Evolutionary conservation across 2,329 filamentous ascomycete genomes (phyloP), one percentile per base, ranked within the genome.

Genomic region (Moelleriella libera): DNA sequence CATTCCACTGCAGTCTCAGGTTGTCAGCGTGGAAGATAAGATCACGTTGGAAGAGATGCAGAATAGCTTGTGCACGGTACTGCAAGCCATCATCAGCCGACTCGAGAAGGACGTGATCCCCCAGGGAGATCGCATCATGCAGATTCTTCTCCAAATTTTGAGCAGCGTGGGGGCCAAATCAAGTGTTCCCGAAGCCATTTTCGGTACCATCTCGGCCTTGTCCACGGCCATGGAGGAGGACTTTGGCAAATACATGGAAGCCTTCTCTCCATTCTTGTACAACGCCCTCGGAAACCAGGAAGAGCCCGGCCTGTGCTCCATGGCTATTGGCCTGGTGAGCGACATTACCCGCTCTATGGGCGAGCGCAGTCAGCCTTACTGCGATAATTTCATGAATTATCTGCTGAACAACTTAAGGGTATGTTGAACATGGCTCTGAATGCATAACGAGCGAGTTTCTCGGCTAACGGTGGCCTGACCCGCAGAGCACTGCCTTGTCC

Each of bases 371-470:
- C 87, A 94, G 68, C 92, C 90, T 49, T 97, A 84, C 73, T 98
- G 92, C 67, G 92, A 98, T 60, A 79, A 82, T 54, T 96, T 97
- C 66, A 98, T 98, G 92, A 98, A 98, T 74, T 85, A 92, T 63
- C 74, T 98, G 49, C 78, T 98, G 52, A 89, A 88, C 72, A 94
- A 95, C 67, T 71, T 98, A 41, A 80, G 86, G 65, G 83, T 87
- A 65, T 61, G 76, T 74, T 5, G 8, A 6, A 28, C 7, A 21
- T 42, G 41, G 12, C 6, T 8, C 14, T 8, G n/a, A 45, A n/a
- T 28, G 31, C 40, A 12, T 5, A 37, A 37, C 34, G 34, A 37
- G 34, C 21, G 21, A 21, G 21, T 21, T 21, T 21, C 21, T 21
- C 21, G 21, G 21, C 21, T 21, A 39, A 39, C 12, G 9, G 4